Percentiles rank a stretch among this genome's conserved stretches.
Evolutionary conservation across 805 yeast species (phyloP).

Genomic region (Kluyveromyces dobzhanskii): DNA sequence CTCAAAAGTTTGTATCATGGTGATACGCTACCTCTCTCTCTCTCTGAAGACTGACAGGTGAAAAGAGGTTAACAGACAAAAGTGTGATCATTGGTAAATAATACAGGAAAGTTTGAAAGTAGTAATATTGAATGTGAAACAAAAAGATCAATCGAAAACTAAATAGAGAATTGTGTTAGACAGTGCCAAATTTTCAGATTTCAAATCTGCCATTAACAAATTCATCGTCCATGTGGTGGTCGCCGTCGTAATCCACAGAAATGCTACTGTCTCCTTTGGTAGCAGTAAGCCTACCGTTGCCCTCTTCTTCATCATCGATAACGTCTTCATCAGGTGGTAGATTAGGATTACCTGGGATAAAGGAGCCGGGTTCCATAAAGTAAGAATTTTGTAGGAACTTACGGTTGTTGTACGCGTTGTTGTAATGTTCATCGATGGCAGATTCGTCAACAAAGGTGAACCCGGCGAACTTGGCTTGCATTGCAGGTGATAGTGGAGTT

Average conservation of each 20-base stretch:
- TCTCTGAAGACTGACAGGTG: not conserved
- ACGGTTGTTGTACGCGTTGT: constrained; percentile 28
- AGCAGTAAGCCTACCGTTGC: constrained; percentile 6
- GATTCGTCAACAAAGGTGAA: constrained; percentile 95
- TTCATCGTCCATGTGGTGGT: constrained; percentile 66
- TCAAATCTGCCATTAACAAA: constrained; percentile 89
- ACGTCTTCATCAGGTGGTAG: constrained; percentile 80
- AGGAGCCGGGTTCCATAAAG: constrained; percentile 53
- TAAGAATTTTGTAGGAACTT: constrained; percentile 31
- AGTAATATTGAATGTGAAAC: not conserved
- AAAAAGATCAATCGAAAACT: no score
- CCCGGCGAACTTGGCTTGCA: constrained; percentile 94
- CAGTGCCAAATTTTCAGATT: constrained; percentile 33
- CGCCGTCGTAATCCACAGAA: constrained; percentile 34
- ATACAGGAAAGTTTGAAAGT: not conserved
- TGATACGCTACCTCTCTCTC: no score
- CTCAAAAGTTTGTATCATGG: no score
- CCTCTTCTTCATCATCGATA: constrained; percentile 56
- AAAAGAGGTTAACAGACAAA: no score
- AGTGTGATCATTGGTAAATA: no score
- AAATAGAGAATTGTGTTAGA: no score
- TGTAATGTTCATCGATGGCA: constrained; percentile 79
- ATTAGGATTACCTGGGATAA: constrained; percentile 72
- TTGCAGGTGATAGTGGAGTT: constrained; percentile 80
- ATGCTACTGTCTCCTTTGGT: not conserved